These are phyloP conservation scores for Alternaria hordeiaustralica DNA, from an alignment of 2,329 filamentous ascomycete species.

Conservation along the genomic window DNA sequence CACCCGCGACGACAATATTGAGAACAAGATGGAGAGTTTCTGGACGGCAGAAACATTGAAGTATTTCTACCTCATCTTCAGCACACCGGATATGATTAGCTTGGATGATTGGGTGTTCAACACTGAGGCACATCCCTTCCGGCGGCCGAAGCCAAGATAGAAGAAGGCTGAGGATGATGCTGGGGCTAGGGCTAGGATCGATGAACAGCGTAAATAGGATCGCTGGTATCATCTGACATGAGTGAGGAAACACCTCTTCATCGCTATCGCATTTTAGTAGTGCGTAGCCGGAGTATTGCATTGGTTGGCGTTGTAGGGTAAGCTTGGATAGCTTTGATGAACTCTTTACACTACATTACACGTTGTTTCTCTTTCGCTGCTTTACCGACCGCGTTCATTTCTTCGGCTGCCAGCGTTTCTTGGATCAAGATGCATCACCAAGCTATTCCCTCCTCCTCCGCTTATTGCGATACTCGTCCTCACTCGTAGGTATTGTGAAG, in stretches of 20 bases:
- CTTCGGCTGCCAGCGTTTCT: not conserved
- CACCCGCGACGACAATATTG: slow-evolving; percentile 26
- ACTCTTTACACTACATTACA: not conserved
- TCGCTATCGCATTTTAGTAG: not conserved
- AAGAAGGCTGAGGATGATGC: not conserved
- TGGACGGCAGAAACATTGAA: slow-evolving; percentile 60
- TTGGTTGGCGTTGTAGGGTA: not conserved
- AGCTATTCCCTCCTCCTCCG: not conserved
- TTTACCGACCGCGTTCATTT: not conserved
- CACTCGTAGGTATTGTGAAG: not conserved
- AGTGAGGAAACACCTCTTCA: not conserved
- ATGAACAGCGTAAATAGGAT: not conserved
- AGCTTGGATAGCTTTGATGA: not conserved
- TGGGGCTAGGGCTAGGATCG: not conserved
- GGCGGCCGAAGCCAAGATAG: slow-evolving; percentile 28
- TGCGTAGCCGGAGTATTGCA: not conserved
- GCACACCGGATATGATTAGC: slow-evolving; percentile 51
- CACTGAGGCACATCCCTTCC: slow-evolving; percentile 59
- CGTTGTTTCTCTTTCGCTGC: not conserved
- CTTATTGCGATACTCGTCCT: slow-evolving; percentile 7
- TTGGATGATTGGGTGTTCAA: slow-evolving; percentile 59
- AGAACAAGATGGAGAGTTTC: slow-evolving; percentile 53
- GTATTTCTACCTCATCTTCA: slow-evolving; percentile 59
- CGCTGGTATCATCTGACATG: not conserved
- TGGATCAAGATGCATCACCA: not conserved